phyloP scores from a whole-genome alignment of 768 basidiomycete genomes.

The Mycena polygramma region DNA sequence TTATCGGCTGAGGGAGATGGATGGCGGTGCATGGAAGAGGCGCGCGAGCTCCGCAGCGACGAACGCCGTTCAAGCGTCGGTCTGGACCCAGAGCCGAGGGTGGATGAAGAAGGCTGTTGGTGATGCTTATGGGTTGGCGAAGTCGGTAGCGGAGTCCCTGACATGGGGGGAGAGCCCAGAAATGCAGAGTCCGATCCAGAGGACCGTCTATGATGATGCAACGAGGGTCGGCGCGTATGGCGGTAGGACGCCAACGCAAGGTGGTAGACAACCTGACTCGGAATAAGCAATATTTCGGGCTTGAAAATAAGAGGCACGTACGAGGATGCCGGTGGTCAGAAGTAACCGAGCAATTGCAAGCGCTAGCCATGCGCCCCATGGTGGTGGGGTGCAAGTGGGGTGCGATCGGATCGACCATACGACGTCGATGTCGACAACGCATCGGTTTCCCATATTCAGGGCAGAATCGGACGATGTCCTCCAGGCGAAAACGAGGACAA shows the following conservation, averaged over 20 bases:
- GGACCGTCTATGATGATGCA: slow-evolving; percentile 24
- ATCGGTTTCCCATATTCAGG: slow-evolving; percentile 58
- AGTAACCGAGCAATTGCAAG: slow-evolving; percentile 66
- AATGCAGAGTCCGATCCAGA: slow-evolving; percentile 35
- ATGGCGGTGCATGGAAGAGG: slow-evolving; percentile 23
- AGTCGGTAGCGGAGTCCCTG: slow-evolving; percentile 27
- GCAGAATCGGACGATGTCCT: slow-evolving; percentile 53
- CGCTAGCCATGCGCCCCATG: slow-evolving; percentile 69
- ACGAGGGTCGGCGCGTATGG: slow-evolving; percentile 41
- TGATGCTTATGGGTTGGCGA: slow-evolving; percentile 21
- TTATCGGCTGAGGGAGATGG: slow-evolving; percentile 12
- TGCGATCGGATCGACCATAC: slow-evolving; percentile 66
- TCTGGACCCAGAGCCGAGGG: slow-evolving; percentile 32
- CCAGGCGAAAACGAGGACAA: slow-evolving; percentile 70
- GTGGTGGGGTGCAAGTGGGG: slow-evolving; percentile 47
- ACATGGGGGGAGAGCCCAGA: slow-evolving; percentile 38
- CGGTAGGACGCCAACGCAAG: slow-evolving; percentile 44
- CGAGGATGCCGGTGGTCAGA: slow-evolving; percentile 65
- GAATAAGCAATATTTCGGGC: slow-evolving; percentile 5
- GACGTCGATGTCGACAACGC: slow-evolving; percentile 74
- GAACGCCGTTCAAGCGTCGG: slow-evolving; percentile 37
- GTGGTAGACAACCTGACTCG: slow-evolving; percentile 46
- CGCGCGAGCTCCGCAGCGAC: slow-evolving; percentile 26
- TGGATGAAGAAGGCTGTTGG: slow-evolving; percentile 41
- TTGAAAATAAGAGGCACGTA: slow-evolving; percentile 52